Percentiles rank a stretch among this genome's conserved stretches.
phyloP scores from a whole-genome alignment of 2,329 filamentous ascomycete genomes.

The Tolypocladium nubicola region DNA sequence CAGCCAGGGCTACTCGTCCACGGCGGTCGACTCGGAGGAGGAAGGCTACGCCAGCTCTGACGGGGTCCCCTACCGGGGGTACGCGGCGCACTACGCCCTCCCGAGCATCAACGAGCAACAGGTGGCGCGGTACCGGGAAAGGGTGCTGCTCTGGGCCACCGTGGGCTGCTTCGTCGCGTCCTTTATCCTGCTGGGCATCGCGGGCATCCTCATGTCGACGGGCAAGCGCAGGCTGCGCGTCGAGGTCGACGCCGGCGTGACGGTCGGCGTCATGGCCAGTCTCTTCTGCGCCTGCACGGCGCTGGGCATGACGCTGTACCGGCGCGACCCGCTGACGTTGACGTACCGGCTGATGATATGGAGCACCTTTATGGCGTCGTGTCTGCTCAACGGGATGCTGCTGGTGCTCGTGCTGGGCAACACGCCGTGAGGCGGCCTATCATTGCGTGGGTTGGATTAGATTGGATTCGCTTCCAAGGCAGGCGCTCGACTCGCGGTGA shows the following conservation, averaged over 20 bases:
- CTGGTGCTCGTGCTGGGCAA: constrained; percentile 30
- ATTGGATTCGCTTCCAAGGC: not conserved
- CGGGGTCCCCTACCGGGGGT: constrained; percentile 37
- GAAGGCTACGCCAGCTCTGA: constrained; percentile 43
- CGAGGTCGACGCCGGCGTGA: constrained; percentile 65
- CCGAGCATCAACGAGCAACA: constrained; percentile 42
- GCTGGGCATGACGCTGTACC: constrained; percentile 46
- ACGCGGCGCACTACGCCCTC: constrained; percentile 43
- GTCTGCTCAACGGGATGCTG: constrained; percentile 32
- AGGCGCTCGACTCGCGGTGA: too few species aligned
- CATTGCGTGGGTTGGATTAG: not conserved
- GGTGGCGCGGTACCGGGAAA: constrained; percentile 39
- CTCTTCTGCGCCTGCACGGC: constrained; percentile 53
- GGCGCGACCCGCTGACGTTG: constrained; percentile 32
- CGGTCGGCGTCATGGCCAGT: constrained; percentile 58
- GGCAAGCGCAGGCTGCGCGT: constrained; percentile 55
- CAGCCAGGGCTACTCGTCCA: constrained; percentile 19
- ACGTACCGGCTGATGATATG: constrained; percentile 31
- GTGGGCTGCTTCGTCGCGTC: constrained; percentile 46
- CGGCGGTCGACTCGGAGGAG: constrained; percentile 27
- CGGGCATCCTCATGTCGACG: constrained; percentile 54
- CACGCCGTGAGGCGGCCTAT: constrained; percentile 14
- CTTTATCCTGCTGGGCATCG: constrained; percentile 52
- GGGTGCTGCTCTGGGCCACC: constrained; percentile 42
- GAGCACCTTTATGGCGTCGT: constrained; percentile 23